These are phyloP conservation scores for Tricholoma hemisulphureum DNA, from an alignment of 768 basidiomycete species.

Conservation along the genomic window DNA sequence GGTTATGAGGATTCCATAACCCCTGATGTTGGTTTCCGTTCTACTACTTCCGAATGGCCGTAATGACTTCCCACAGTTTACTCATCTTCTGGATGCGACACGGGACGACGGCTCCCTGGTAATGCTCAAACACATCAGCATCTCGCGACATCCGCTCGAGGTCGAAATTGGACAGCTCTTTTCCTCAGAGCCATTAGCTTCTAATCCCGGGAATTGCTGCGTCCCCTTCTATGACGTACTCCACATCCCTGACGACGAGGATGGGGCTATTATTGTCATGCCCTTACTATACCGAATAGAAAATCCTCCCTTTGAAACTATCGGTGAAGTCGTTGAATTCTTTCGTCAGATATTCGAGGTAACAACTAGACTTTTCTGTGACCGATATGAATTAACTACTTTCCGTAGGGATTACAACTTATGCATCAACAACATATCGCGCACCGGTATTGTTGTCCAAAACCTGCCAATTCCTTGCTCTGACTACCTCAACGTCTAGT, in stretches of 20 bases:
- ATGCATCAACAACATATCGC: conserved; percentile 34
- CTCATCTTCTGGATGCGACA: conserved; percentile 26
- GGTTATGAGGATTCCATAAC: conserved; percentile 3
- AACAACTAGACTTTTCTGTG: conserved; percentile 12
- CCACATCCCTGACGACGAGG: conserved; percentile 15
- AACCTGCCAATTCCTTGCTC: not conserved
- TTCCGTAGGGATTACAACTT: conserved; percentile 30
- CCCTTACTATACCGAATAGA: conserved; percentile 13
- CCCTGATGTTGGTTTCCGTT: not conserved
- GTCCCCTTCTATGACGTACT: conserved; percentile 25
- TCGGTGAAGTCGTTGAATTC: conserved; percentile 34
- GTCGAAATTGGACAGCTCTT: conserved; percentile 26
- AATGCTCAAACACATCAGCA: conserved; percentile 24
- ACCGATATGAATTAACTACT: not conserved
- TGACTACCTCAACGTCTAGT: too few relatives aligned
- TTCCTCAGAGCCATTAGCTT: conserved; percentile 5
- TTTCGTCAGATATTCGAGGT: conserved; percentile 34
- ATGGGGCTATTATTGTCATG: conserved; percentile 20
- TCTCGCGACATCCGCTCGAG: conserved; percentile 22
- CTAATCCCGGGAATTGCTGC: conserved; percentile 27
- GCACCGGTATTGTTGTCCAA: conserved; percentile 28
- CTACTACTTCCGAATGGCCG: not conserved
- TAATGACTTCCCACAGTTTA: not conserved
- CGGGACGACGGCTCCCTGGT: conserved; percentile 30
- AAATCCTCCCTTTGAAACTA: conserved; percentile 25